Evolutionary conservation across 352 stramenopile species (phyloP).

Genomic region (Globisporangium parvum): DNA sequence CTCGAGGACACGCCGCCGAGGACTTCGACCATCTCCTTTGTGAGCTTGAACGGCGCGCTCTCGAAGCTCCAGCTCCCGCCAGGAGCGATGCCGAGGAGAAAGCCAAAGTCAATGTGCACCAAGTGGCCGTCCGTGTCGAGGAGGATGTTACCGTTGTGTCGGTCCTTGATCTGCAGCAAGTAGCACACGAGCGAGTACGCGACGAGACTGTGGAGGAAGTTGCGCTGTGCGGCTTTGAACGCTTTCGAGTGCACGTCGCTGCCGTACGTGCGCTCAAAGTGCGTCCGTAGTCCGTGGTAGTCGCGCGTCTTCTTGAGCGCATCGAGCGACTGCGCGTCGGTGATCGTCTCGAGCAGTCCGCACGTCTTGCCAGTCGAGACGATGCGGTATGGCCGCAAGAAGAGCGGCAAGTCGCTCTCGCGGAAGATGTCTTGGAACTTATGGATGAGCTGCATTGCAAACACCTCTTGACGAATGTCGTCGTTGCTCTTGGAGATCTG

Average conservation of each 20-base stretch:
- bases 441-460: slow-evolving; percentile 94
- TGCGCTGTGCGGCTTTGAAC: slow-evolving; percentile 48
- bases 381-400: slow-evolving; percentile 92
- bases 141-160: slow-evolving; percentile 97
- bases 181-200: slow-evolving; percentile 79
- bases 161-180: slow-evolving; percentile 91
- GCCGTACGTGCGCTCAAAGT: slow-evolving; percentile 90
- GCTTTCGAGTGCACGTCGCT: slow-evolving; percentile 30
- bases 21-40: slow-evolving; percentile 91
- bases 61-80: slow-evolving; percentile 92
- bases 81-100: slow-evolving; percentile 92
- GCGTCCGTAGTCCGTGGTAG: slow-evolving; percentile 77
- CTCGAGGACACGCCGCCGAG: slow-evolving; percentile 61
- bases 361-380: slow-evolving; percentile 88
- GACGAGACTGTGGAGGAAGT: slow-evolving; percentile 64
- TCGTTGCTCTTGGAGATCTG: slow-evolving; percentile 96
- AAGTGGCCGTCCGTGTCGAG: slow-evolving; percentile 87
- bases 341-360: slow-evolving; percentile 94
- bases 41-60: slow-evolving; percentile 95
- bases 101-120: slow-evolving; percentile 97
- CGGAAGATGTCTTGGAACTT: slow-evolving; percentile 92
- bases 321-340: slow-evolving; percentile 94
- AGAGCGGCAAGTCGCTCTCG: slow-evolving; percentile 89
- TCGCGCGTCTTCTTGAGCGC: slow-evolving; percentile 89
- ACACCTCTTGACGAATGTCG: slow-evolving; percentile 94